Conservation (phyloP, 176 grass and related monocot species). For the Cenchrus purpureus region DNA sequence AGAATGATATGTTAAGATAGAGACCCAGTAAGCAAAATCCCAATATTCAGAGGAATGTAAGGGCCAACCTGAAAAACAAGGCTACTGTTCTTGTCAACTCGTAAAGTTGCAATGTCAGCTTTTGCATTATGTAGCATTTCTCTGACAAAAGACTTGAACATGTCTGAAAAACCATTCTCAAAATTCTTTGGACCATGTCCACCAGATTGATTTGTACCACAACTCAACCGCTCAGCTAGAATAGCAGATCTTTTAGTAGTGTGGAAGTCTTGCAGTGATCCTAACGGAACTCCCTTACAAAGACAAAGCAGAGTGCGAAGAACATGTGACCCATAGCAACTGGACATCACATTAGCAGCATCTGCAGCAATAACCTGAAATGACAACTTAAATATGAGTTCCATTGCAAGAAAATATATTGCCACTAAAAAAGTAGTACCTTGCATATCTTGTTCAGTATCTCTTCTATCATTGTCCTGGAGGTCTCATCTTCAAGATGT, state of each 20-base stretch:
- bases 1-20: constrained; percentile 20
- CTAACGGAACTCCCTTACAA: constrained; percentile 78
- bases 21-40: constrained; percentile 13
- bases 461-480: constrained; percentile 6
- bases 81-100: constrained; percentile 82
- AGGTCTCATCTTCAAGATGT: constrained; percentile 80
- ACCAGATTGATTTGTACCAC: constrained; percentile 47
- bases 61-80: constrained; percentile 82
- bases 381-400: constrained; percentile 30
- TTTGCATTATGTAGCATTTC: constrained; percentile 69
- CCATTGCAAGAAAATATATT: not conserved
- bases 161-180: constrained; percentile 55
- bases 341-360: constrained; percentile 71
- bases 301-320: constrained; percentile 86
- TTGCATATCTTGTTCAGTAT: constrained; percentile 63
- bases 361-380: constrained; percentile 71
- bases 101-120: constrained; percentile 59
- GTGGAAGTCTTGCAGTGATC: constrained; percentile 73
- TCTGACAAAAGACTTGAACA: constrained; percentile 73
- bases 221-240: constrained; percentile 70
- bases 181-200: constrained; percentile 47
- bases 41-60: not conserved
- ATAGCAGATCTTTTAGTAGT: constrained; percentile 70
- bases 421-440: constrained; percentile 41
- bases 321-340: constrained; percentile 89